phyloP scores from a whole-genome alignment of 1,139 yeast genomes.

The Torulaspora globosa region DNA sequence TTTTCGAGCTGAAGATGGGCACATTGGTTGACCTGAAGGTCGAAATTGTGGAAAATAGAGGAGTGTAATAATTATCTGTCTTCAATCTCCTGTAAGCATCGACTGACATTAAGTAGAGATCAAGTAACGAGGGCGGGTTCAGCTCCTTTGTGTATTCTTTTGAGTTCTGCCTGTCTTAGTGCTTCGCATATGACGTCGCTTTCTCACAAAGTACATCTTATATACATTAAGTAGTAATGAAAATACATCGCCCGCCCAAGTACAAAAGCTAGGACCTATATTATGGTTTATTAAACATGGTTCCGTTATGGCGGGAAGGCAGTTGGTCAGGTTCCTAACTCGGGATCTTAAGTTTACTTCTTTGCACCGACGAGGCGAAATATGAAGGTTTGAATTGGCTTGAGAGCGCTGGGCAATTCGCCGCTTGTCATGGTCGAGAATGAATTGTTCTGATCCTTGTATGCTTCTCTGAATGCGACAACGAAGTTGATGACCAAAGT shows the following conservation, averaged over 20 bases:
- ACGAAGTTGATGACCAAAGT: constrained; percentile 71
- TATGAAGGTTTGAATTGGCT: constrained; percentile 31
- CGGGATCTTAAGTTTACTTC: not conserved
- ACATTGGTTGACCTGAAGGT: constrained; percentile 17
- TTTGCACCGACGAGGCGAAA: constrained; percentile 36
- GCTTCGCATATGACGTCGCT: not conserved
- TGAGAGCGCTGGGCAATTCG: constrained; percentile 30
- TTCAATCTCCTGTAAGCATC: constrained; percentile 17
- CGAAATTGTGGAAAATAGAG: constrained; percentile 20
- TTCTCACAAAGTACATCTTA: not conserved
- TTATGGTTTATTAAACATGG: not conserved
- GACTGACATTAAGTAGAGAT: constrained; percentile 14
- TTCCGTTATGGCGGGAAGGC: not conserved
- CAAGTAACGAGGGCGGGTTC: not conserved
- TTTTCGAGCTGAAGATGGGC: constrained; percentile 19
- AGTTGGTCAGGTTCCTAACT: not conserved
- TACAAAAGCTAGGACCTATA: not conserved
- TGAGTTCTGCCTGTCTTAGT: not conserved
- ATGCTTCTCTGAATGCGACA: constrained; percentile 55
- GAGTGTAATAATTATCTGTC: constrained; percentile 17
- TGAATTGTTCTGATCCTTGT: constrained; percentile 18
- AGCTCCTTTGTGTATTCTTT: not conserved
- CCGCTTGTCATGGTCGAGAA: constrained; percentile 8
- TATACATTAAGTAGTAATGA: not conserved
- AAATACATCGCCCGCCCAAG: constrained; percentile 3